phyloP scores from a whole-genome alignment of 2,329 filamentous ascomycete species.

The Fusarium setosum region DNA sequence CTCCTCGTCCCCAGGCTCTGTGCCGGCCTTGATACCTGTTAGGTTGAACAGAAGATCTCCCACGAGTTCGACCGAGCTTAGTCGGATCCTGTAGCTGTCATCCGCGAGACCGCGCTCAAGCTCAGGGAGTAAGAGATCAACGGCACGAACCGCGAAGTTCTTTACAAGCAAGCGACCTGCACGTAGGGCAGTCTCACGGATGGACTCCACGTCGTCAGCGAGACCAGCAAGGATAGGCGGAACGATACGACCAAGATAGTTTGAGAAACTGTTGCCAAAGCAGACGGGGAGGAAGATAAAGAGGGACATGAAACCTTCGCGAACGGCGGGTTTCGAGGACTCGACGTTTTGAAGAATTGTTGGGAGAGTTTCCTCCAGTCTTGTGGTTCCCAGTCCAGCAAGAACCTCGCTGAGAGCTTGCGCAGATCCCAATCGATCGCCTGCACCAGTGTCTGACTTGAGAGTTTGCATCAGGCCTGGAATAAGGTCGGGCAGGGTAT shows the following conservation, averaged over 20 bases:
- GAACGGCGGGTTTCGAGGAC: slow-evolving; percentile 88
- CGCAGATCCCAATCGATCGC: slow-evolving; percentile 94
- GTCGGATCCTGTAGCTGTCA: slow-evolving; percentile 95
- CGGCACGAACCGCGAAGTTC: slow-evolving; percentile 95
- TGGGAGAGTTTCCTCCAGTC: slow-evolving; percentile 94
- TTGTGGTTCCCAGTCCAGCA: slow-evolving; percentile 90
- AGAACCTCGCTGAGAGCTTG: slow-evolving; percentile 97
- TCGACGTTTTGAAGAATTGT: slow-evolving; percentile 97
- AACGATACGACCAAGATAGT: slow-evolving; percentile 95
- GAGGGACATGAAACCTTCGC: slow-evolving; percentile 99
- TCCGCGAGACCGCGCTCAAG: slow-evolving; percentile 97
- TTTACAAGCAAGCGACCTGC: slow-evolving; percentile 96
- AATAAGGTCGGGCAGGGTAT: slow-evolving; percentile 95
- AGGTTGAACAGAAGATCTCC: slow-evolving; percentile 98
- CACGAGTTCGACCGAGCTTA: slow-evolving; percentile 97
- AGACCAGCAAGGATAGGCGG: slow-evolving; percentile 93
- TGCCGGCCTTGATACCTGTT: slow-evolving; percentile 87
- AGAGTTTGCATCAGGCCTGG: slow-evolving; percentile 97
- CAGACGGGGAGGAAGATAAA: slow-evolving; percentile 99
- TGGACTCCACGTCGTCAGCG: slow-evolving; percentile 95
- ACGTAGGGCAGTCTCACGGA: slow-evolving; percentile 94
- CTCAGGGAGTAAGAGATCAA: slow-evolving; percentile 93
- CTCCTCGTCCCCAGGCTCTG: slow-evolving; percentile 81
- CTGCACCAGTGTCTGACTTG: slow-evolving; percentile 96
- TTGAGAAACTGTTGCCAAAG: slow-evolving; percentile 98